phyloP scores from a whole-genome alignment of 2,329 filamentous ascomycete species.

The Diplodia intermedia region DNA sequence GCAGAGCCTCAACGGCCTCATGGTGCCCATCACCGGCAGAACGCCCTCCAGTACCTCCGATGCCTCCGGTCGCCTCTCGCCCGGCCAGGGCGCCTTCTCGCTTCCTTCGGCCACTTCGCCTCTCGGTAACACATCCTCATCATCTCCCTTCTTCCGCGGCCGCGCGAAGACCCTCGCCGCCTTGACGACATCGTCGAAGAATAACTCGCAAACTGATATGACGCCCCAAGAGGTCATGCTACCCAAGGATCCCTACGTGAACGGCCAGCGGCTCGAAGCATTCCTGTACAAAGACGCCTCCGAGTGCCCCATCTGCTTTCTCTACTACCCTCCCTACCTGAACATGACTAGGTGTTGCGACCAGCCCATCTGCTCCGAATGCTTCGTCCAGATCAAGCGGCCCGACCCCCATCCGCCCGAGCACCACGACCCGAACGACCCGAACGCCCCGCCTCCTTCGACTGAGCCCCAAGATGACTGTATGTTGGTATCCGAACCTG shows the following conservation, averaged over 20 bases:
- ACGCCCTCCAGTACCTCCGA: slow-evolving; percentile 84
- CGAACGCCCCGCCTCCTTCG: slow-evolving; percentile 47
- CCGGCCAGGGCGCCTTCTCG: slow-evolving; percentile 68
- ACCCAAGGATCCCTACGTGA: slow-evolving; percentile 84
- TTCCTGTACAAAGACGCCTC: slow-evolving; percentile 88
- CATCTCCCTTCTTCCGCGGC: slow-evolving; percentile 71
- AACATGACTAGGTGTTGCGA: slow-evolving; percentile 96
- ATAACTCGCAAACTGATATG: slow-evolving; percentile 74
- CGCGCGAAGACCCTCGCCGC: slow-evolving; percentile 89
- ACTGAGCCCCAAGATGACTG: slow-evolving; percentile 59
- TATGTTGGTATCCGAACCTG: slow-evolving; percentile 86
- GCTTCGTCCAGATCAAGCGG: slow-evolving; percentile 97
- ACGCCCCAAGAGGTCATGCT: slow-evolving; percentile 78
- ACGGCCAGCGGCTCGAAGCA: slow-evolving; percentile 92
- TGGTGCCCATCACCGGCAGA: slow-evolving; percentile 77
- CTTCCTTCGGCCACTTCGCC: slow-evolving; percentile 65
- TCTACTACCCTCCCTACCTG: slow-evolving; percentile 92
- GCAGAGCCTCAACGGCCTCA: slow-evolving; percentile 72
- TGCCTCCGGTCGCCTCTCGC: slow-evolving; percentile 62
- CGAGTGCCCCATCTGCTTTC: slow-evolving; percentile 96
- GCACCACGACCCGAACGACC: slow-evolving; percentile 61
- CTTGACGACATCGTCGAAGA: slow-evolving; percentile 76
- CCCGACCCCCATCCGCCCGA: slow-evolving; percentile 90
- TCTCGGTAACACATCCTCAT: slow-evolving; percentile 53
- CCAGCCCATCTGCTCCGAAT: slow-evolving; percentile 96